Conservation (phyloP, 1,284 basidiomycete genomes). For the Pseudomicrostroma phylloplanum region DNA sequence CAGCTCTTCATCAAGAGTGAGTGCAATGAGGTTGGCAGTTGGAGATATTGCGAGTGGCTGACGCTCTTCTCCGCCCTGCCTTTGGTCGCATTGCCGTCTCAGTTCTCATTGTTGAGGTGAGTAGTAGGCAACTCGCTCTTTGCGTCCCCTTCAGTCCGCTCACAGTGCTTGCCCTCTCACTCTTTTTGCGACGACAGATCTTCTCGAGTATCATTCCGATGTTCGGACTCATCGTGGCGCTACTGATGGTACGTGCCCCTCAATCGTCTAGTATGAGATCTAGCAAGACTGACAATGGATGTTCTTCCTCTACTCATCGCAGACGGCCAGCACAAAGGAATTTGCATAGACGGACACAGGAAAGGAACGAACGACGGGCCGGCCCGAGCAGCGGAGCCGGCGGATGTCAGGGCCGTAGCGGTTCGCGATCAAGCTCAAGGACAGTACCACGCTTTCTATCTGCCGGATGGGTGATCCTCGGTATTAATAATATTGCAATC, state of each 20-base stretch:
- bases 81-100: not conserved
- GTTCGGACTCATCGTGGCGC: slow-evolving; percentile 43
- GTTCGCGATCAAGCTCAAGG: too few species aligned
- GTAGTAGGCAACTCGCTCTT: not conserved
- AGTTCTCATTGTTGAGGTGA: slow-evolving; percentile 32
- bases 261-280: too few species aligned
- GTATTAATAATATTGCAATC: too few species aligned
- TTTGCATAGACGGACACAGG: too few species aligned
- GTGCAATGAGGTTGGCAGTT: not conserved
- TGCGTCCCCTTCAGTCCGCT: not conserved
- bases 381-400: too few species aligned
- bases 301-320: too few species aligned
- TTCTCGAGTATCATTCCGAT: slow-evolving; percentile 47
- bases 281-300: too few species aligned
- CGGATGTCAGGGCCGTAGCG: too few species aligned
- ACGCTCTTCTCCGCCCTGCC: not conserved
- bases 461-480: too few species aligned
- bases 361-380: too few species aligned
- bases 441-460: too few species aligned
- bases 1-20: slow-evolving; percentile 48
- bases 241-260: not conserved
- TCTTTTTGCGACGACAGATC: slow-evolving; percentile 13
- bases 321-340: too few species aligned
- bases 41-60: not conserved
- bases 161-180: slow-evolving; percentile 17